These are phyloP conservation scores for Toxoplasma gondii DNA, from an alignment of 169 alveolate species.

Conservation along the genomic window DNA sequence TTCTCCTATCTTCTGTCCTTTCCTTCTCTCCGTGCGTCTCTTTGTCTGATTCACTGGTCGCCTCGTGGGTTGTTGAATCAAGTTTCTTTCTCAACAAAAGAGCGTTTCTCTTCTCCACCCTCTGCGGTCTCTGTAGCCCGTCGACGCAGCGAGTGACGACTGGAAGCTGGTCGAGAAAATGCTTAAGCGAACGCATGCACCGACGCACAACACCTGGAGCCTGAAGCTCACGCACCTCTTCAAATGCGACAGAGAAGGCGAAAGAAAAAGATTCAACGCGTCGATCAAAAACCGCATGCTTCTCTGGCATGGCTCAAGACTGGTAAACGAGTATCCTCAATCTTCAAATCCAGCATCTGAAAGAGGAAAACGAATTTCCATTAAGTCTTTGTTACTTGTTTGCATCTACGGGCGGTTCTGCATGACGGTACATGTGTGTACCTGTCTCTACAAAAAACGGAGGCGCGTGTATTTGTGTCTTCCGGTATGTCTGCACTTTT, in stretches of 20 bases:
- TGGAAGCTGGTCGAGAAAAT: slow-evolving; percentile 77
- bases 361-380: no score
- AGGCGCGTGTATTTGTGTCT: no score
- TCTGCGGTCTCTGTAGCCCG: slow-evolving; percentile 59
- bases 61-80: no score
- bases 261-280: slow-evolving; percentile 78
- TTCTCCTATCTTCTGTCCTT: background rate
- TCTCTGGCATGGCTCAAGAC: slow-evolving; percentile 92
- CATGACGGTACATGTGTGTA: no score
- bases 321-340: slow-evolving; percentile 44
- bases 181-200: slow-evolving; percentile 79
- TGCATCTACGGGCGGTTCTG: no score
- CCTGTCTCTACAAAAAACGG: no score
- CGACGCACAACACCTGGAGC: slow-evolving; percentile 74
- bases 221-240: slow-evolving; percentile 75
- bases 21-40: no score
- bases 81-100: no score
- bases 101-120: background rate
- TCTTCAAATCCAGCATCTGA: background rate
- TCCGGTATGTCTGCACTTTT: no score
- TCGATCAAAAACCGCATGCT: slow-evolving; percentile 81
- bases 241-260: slow-evolving; percentile 79
- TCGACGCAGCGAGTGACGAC: slow-evolving; percentile 75
- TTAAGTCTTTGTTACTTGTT: no score
- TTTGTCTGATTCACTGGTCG: no score